Percentiles rank a stretch among this genome's conserved stretches.
Evolutionary conservation across 192 early-diverging fungal species (phyloP).

Genomic region (Backusella luteola): DNA sequence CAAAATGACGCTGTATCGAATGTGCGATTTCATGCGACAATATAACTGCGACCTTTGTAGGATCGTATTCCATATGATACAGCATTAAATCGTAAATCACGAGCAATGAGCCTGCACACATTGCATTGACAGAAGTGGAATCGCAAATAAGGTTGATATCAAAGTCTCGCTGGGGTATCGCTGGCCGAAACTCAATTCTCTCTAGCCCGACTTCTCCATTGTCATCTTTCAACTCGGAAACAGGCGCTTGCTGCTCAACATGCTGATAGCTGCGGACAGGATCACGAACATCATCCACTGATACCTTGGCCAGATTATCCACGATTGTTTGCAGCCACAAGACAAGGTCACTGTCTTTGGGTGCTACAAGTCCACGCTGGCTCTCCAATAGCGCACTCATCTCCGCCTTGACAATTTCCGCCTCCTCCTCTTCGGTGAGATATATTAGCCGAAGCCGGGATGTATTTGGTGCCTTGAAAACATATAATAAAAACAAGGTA

Average conservation of each 20-base stretch:
- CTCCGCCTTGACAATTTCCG: conserved; percentile 36
- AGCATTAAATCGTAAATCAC: conserved; percentile 38
- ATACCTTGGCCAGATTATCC: conserved; percentile 24
- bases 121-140: conserved; percentile 33
- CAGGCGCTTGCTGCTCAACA: neutral
- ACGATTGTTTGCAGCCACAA: conserved; percentile 34
- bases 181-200: neutral
- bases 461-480: conserved; percentile 49
- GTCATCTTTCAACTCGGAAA: neutral
- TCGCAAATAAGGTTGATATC: conserved; percentile 37
- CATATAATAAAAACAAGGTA: neutral
- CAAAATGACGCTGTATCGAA: conserved; percentile 53
- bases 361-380: conserved; percentile 19
- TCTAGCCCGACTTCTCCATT: neutral
- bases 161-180: conserved; percentile 8
- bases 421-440: conserved; percentile 49
- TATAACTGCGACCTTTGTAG: conserved; percentile 47
- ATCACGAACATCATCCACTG: conserved; percentile 31
- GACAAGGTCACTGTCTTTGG: conserved; percentile 26
- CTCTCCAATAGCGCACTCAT: conserved; percentile 19
- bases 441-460: conserved; percentile 48
- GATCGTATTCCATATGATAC: conserved; percentile 38
- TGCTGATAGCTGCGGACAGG: conserved; percentile 23
- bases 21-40: conserved; percentile 59
- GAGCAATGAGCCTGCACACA: conserved; percentile 32